Percentiles rank a stretch among this genome's conserved stretches.
Evolutionary conservation across 2,329 filamentous ascomycete species (phyloP).

Genomic region (Neofusicoccum umdonicola): DNA sequence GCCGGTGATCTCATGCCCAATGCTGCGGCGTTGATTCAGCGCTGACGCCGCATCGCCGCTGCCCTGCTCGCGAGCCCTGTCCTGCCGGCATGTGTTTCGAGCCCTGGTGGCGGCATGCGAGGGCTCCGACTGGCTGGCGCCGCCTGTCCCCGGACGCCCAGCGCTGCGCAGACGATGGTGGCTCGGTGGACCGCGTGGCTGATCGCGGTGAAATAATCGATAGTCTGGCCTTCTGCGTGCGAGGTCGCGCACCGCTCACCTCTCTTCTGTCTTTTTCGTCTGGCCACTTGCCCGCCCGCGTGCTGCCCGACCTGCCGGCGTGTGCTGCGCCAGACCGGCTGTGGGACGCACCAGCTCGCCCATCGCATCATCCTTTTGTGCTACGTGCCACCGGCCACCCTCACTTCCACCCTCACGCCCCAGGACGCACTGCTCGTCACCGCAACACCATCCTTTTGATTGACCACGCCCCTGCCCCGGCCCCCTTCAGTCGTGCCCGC

Average conservation of each 20-base stretch:
- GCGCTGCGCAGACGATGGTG: neutral
- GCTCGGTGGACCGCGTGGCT: neutral
- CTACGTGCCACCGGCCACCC: conserved; percentile 10
- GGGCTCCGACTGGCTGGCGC: neutral
- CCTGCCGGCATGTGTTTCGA: conserved; percentile 6
- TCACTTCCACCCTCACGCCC: conserved; percentile 12
- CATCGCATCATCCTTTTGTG: conserved; percentile 4
- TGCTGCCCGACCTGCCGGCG: neutral
- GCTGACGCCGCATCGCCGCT: conserved; percentile 4
- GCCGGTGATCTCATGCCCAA: neutral
- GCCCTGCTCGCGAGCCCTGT: neutral
- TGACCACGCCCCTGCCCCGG: neutral
- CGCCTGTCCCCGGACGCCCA: neutral
- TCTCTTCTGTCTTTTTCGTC: neutral
- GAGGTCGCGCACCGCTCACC: neutral
- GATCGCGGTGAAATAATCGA: conserved; percentile 3
- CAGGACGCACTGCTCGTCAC: neutral
- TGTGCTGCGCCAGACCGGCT: neutral
- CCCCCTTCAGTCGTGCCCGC: neutral
- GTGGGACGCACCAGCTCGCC: neutral
- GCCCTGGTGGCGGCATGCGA: neutral
- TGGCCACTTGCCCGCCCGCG: neutral
- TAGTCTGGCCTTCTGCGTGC: neutral
- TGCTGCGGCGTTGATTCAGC: neutral
- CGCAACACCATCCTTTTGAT: conserved; percentile 11